phyloP scores from a whole-genome alignment of 2,329 filamentous ascomycete genomes.

The Ceratocystiopsis sp. region DNA sequence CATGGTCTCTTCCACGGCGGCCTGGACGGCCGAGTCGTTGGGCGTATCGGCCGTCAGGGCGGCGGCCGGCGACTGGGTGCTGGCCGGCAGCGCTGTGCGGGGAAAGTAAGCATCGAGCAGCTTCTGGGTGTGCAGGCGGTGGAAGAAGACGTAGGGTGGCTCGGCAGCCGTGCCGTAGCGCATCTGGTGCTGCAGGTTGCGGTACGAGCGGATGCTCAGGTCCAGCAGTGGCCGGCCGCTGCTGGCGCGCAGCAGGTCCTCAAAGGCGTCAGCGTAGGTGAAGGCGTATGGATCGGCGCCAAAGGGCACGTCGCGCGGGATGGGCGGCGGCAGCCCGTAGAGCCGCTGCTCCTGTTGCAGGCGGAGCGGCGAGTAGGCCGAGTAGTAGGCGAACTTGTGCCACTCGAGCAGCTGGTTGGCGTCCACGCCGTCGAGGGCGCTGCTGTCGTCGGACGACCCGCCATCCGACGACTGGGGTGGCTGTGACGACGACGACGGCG shows the following conservation, averaged over 20 bases:
- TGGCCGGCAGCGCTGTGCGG: constrained; percentile 5
- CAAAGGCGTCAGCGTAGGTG: constrained; percentile 39
- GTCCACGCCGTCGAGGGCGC: constrained; percentile 8
- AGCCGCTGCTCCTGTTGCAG: constrained; percentile 17
- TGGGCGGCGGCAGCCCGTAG: constrained; percentile 26
- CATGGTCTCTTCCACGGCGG: constrained; percentile 1
- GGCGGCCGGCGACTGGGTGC: not conserved
- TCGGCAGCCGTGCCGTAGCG: constrained; percentile 16
- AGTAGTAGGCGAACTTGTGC: constrained; percentile 20
- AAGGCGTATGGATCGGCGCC: constrained; percentile 22
- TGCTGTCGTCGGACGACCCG: constrained; percentile 1
- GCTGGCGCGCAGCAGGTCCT: constrained; percentile 35
- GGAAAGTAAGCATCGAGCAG: constrained; percentile 20
- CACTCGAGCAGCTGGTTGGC: constrained; percentile 12
- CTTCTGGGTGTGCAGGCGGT: constrained; percentile 17
- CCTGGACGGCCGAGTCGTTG: constrained; percentile 5
- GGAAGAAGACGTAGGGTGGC: constrained; percentile 25
- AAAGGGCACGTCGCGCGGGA: constrained; percentile 25
- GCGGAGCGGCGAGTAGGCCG: constrained; percentile 26
- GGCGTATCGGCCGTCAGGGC: not conserved
- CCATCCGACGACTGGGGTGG: not conserved
- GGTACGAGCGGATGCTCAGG: constrained; percentile 21
- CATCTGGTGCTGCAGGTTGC: constrained; percentile 8
- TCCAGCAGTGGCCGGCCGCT: constrained; percentile 24
- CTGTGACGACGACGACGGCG: not conserved